Evolutionary conservation across 495 filamentous ascomycete species (phyloP).

Genomic region (Collariella sp.): DNA sequence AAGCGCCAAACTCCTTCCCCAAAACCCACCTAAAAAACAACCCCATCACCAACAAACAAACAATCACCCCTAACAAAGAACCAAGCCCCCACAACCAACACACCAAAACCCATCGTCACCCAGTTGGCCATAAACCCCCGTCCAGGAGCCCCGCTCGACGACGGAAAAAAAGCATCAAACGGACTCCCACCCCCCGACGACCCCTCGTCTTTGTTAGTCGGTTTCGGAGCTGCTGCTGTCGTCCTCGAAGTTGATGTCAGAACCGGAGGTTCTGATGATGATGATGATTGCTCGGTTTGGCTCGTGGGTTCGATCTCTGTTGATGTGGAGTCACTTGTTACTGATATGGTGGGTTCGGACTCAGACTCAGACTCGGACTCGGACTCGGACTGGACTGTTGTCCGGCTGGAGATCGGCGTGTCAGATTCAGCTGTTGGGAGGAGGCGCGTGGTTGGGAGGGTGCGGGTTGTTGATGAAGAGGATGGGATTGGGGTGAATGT

Average conservation of each 20-base stretch:
- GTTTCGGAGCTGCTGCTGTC: background rate
- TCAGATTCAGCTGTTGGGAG: background rate
- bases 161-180: conserved; percentile 19
- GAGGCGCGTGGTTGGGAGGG: conserved; percentile 9
- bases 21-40: background rate
- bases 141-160: background rate
- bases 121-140: background rate
- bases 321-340: too few species aligned
- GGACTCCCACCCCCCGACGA: conserved; percentile 23
- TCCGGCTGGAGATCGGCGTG: conserved; percentile 3
- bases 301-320: too few species aligned
- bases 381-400: too few species aligned
- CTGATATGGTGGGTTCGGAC: too few species aligned
- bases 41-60: background rate
- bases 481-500: conserved; percentile 9
- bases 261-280: too few species aligned
- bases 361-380: too few species aligned
- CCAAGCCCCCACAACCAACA: conserved; percentile 1
- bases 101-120: background rate
- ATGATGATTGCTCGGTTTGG: too few species aligned
- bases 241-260: background rate
- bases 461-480: conserved; percentile 7
- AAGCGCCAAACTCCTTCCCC: background rate
- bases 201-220: background rate
- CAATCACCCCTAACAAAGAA: too few species aligned